Percentiles rank a stretch among this genome's conserved stretches.
Conservation (phyloP, 176 grass and related monocot species). For the Oryza australiensis region DNA sequence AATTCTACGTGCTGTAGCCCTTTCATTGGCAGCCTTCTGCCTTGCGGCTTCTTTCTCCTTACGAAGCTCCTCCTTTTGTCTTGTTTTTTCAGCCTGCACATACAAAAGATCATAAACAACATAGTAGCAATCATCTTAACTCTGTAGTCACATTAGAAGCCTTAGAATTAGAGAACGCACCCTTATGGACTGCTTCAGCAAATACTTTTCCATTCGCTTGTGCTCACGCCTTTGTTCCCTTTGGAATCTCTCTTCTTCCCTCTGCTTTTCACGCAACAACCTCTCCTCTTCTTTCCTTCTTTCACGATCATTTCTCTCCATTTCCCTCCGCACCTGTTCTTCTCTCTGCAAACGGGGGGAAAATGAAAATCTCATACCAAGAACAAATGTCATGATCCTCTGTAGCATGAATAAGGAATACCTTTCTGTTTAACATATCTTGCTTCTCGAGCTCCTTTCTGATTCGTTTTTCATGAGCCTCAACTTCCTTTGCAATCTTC, state of each 20-base stretch:
- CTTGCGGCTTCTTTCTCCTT: slow-evolving; percentile 86
- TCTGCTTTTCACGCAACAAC: slow-evolving; percentile 74
- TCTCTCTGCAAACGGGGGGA: slow-evolving; percentile 65
- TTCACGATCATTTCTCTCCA: slow-evolving; percentile 85
- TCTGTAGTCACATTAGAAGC: slow-evolving; percentile 1
- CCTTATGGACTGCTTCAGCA: slow-evolving; percentile 69
- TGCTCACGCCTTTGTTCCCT: slow-evolving; percentile 78
- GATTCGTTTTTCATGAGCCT: slow-evolving; percentile 84
- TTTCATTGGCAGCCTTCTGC: slow-evolving; percentile 89
- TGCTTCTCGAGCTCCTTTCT: slow-evolving; percentile 96
- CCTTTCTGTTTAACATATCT: slow-evolving; percentile 92
- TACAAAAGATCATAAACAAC: slow-evolving; percentile 32
- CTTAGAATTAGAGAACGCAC: slow-evolving; percentile 47
- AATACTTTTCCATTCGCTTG: slow-evolving; percentile 88
- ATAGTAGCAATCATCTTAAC: background rate
- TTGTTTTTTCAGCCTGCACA: slow-evolving; percentile 77
- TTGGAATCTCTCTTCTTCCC: slow-evolving; percentile 84
- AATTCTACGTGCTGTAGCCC: slow-evolving; percentile 88
- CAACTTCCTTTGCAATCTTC: slow-evolving; percentile 89
- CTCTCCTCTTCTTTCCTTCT: slow-evolving; percentile 94
- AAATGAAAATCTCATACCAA: slow-evolving; percentile 4
- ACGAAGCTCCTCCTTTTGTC: slow-evolving; percentile 86
- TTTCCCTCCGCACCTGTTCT: slow-evolving; percentile 86
- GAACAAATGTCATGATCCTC: slow-evolving; percentile 14
- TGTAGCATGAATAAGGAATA: slow-evolving; percentile 38